These are phyloP conservation scores for Rhododendron vialii DNA, from an alignment of 148 eudicot species.

Conservation along the genomic window DNA sequence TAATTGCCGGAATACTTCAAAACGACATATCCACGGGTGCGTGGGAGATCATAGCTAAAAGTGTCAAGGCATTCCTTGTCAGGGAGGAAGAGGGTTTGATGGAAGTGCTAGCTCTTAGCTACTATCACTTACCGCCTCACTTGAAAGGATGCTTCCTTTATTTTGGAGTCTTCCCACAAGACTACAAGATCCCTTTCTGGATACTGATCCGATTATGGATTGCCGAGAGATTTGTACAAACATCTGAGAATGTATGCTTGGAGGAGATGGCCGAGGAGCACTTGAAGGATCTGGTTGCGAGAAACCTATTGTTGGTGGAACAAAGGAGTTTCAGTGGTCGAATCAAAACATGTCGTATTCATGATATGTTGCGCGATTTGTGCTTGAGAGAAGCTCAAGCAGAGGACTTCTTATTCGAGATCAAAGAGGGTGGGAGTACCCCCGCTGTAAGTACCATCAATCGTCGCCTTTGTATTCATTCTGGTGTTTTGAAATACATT, in stretches of 20 bases:
- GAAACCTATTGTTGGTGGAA: constrained; percentile 27
- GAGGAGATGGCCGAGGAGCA: constrained; percentile 5
- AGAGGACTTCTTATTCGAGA: constrained; percentile 22
- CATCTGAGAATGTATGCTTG: no score
- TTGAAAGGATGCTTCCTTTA: no score
- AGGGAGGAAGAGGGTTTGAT: no score
- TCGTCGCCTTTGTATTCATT: constrained; percentile 37
- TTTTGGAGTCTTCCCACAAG: no score
- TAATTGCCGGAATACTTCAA: not conserved
- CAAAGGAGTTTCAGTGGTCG: constrained; percentile 1
- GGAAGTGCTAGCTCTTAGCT: no score
- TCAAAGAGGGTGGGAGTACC: not conserved
- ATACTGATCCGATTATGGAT: no score
- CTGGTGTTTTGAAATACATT: constrained; percentile 18
- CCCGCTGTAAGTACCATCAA: not conserved
- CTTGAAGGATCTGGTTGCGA: constrained; percentile 32
- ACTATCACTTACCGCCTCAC: no score
- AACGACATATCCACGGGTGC: not conserved
- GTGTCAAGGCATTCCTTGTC: not conserved
- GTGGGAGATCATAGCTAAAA: not conserved
- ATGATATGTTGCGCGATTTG: constrained; percentile 13
- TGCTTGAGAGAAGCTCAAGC: constrained; percentile 28
- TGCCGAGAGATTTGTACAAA: no score
- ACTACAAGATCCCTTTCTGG: no score
- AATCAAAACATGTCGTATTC: constrained; percentile 21